Evolutionary conservation across 805 yeast species (phyloP).

Genomic region (Cyberlindnera japonica): DNA sequence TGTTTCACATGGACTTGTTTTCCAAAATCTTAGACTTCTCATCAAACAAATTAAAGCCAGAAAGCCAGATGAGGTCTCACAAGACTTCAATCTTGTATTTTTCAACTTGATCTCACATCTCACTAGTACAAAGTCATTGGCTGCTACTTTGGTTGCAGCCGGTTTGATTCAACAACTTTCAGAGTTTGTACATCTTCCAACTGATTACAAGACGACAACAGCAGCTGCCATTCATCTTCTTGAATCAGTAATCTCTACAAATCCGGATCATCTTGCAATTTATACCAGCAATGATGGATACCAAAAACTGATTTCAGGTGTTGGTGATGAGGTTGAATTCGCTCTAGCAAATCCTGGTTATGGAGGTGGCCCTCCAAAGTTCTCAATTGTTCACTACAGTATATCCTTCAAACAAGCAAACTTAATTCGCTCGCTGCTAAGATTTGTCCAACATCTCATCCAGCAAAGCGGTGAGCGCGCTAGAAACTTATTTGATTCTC

Average conservation of each 20-base stretch:
- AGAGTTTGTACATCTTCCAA: conserved; percentile 52
- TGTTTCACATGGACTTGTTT: conserved; percentile 78
- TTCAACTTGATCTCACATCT: conserved; percentile 63
- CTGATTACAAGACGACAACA: conserved; percentile 51
- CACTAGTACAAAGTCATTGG: conserved; percentile 51
- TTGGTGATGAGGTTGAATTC: conserved; percentile 61
- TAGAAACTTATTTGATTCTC: conserved; percentile 82
- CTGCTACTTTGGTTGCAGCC: conserved; percentile 61
- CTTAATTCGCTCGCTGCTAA: conserved; percentile 55
- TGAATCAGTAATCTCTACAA: conserved; percentile 35
- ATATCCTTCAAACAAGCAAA: conserved; percentile 60
- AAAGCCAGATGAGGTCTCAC: conserved; percentile 36
- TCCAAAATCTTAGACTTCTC: conserved; percentile 67
- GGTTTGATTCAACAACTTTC: conserved; percentile 68
- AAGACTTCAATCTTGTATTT: conserved; percentile 44
- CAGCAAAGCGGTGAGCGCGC: conserved; percentile 78
- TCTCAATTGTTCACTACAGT: conserved; percentile 45
- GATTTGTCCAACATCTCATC: conserved; percentile 59
- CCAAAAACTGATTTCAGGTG: conserved; percentile 50
- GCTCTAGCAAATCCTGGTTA: conserved; percentile 56
- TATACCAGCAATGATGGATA: conserved; percentile 71
- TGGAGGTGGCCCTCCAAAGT: conserved; percentile 57
- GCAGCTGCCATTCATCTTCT: conserved; percentile 60
- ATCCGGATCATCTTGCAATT: conserved; percentile 49
- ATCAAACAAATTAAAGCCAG: conserved; percentile 45